Base-by-base conservation (phyloP, 345 rosid genomes). In the Citrus glauca region DNA sequence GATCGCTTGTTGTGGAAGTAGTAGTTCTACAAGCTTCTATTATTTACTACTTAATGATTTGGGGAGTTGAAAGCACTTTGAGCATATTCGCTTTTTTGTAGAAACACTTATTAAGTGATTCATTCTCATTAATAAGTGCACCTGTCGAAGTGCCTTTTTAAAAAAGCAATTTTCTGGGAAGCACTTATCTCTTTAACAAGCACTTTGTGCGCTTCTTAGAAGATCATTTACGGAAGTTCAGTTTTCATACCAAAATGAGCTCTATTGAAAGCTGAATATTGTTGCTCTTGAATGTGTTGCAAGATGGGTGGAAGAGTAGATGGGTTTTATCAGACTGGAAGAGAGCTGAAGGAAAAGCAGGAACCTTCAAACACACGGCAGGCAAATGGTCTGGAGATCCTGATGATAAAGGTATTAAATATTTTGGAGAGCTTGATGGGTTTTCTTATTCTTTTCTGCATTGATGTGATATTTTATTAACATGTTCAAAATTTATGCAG, bases 241-340 rank as follows among this genome's bases (percentile, higher is more conserved):
- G 5, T 53, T 17, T 17, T 53, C 6, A 53, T 53, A 7, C 57
- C 62, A 59, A 22, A n/a, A 59, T 59, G 62, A 8, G 20, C 20
- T 4, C 0, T 16, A 10, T 65, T 32, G 42, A 33, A 61, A 14
- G 19, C 8, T 72, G n/a, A 32, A 0, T 55, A 2, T 9, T 30
- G 27, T 9, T 59, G 6, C 69, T 33, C 17, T 13, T 68, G 24
- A 33, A 8, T 3, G 37, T 66, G 19, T 30, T 30, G 28, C 62
- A 10, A 95, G 99, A 88, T 86, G 99, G 98, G 61, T 95, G 99
- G 99, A 90, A 90, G 75, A 85, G 90, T 82, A 85, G 97, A 22
- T 95, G 99, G 99, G 97, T 93, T 42, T 82, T 82, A 61, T 94
- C 97, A 19, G 97, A 93, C 74, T 93, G 98, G 98, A 94, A 94